Conservation (phyloP, 1,284 basidiomycete species). For the Phylloporus sp. region DNA sequence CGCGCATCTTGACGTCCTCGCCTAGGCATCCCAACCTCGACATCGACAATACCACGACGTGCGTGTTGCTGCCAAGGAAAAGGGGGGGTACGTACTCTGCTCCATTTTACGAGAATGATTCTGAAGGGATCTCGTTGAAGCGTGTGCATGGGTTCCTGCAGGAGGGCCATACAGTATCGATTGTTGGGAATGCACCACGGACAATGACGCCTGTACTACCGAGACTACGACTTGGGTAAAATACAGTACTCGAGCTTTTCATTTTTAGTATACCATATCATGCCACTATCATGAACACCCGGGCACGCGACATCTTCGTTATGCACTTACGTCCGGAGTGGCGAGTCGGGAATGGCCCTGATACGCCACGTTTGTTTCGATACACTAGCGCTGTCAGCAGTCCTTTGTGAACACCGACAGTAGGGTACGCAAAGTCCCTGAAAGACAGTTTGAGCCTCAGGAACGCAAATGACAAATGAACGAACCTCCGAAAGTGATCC, state of each 20-base stretch:
- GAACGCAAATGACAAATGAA: not conserved
- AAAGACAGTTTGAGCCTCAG: conserved; percentile 6
- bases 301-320: not conserved
- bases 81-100: conserved; percentile 73
- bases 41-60: conserved; percentile 81
- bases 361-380: conserved; percentile 82
- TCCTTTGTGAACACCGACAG: not conserved
- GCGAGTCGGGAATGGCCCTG: conserved; percentile 64
- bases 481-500: conserved; percentile 78
- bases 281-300: no score
- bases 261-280: conserved; percentile 13
- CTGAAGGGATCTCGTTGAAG: conserved; percentile 86
- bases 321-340: conserved; percentile 70
- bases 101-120: no score
- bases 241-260: conserved; percentile 4
- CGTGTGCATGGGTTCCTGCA: conserved; percentile 88
- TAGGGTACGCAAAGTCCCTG: conserved; percentile 73
- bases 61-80: conserved; percentile 86
- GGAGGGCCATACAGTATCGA: conserved; percentile 78
- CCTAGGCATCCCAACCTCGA: not conserved
- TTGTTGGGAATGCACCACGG: conserved; percentile 83
- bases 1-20: not conserved
- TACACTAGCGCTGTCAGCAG: conserved; percentile 34
- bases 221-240: conserved; percentile 78
- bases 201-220: conserved; percentile 91